Evolutionary conservation across 345 rosid species (phyloP).

Genomic region (Eucalyptus tenuipes): DNA sequence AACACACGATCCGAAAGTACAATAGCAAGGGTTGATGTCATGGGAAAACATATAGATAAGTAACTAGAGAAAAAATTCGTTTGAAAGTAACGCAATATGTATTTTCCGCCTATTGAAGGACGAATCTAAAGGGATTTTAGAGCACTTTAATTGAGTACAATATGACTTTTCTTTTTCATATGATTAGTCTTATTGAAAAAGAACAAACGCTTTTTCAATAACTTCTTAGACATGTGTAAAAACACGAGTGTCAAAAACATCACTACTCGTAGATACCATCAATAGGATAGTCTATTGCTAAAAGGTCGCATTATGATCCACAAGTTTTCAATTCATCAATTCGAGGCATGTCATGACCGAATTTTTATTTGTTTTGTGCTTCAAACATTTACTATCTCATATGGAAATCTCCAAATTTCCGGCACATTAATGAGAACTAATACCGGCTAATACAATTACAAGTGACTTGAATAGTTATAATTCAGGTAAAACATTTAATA

Average conservation of each 20-base stretch:
- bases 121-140: neutral
- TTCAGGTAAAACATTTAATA: accelerated
- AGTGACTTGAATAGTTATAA: neutral
- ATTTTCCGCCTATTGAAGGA: neutral
- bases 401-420: neutral
- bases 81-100: neutral
- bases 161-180: neutral
- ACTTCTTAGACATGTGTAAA: neutral
- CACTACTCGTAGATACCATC: neutral
- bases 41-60: neutral
- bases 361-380: neutral
- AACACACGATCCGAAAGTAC: neutral
- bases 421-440: neutral
- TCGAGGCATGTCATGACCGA: neutral
- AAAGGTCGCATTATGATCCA: neutral
- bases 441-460: accelerated
- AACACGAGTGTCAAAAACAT: neutral
- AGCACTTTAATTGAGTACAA: neutral
- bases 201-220: neutral
- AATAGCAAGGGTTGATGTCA: neutral
- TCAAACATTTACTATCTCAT: neutral
- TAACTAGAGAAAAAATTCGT: neutral
- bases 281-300: neutral
- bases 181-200: neutral
- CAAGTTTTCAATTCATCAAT: neutral